These are phyloP conservation scores for Phytophthora idaei DNA, from an alignment of 352 stramenopile genomes.

Conservation along the genomic window DNA sequence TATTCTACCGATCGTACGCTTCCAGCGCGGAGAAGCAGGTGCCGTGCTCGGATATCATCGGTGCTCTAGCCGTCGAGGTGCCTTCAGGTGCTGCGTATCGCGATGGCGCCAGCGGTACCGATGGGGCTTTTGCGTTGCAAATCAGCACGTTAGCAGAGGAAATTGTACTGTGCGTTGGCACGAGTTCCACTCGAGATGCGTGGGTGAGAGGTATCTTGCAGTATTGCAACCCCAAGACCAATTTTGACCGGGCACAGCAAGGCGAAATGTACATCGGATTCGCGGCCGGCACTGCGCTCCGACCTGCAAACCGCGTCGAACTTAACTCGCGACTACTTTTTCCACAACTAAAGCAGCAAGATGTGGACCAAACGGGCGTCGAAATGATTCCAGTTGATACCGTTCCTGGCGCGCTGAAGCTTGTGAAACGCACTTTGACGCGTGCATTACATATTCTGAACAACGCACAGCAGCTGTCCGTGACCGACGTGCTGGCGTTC, in stretches of 20 bases:
- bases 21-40: conserved; percentile 62
- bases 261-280: conserved; percentile 52
- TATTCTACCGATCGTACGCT: conserved; percentile 76
- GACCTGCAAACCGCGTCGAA: conserved; percentile 55
- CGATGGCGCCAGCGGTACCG: conserved; percentile 5
- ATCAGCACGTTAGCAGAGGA: conserved; percentile 80
- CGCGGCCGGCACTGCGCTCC: conserved; percentile 38
- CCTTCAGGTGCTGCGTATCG: conserved; percentile 27
- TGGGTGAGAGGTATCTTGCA: conserved; percentile 72
- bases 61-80: conserved; percentile 43
- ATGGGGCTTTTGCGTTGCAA: conserved; percentile 61
- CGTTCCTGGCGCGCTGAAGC: conserved; percentile 22
- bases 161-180: conserved; percentile 74
- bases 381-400: conserved; percentile 16
- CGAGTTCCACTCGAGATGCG: conserved; percentile 58
- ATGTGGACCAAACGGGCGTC: background rate
- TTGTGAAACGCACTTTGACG: conserved; percentile 37
- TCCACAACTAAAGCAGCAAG: conserved; percentile 29
- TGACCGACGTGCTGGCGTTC: conserved; percentile 67
- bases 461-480: conserved; percentile 41
- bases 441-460: conserved; percentile 48
- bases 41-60: conserved; percentile 50
- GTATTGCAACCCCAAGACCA: conserved; percentile 52
- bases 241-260: conserved; percentile 48
- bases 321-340: conserved; percentile 76